These are phyloP conservation scores for Cornus suecica DNA, from an alignment of 148 eudicot species.

Conservation along the genomic window DNA sequence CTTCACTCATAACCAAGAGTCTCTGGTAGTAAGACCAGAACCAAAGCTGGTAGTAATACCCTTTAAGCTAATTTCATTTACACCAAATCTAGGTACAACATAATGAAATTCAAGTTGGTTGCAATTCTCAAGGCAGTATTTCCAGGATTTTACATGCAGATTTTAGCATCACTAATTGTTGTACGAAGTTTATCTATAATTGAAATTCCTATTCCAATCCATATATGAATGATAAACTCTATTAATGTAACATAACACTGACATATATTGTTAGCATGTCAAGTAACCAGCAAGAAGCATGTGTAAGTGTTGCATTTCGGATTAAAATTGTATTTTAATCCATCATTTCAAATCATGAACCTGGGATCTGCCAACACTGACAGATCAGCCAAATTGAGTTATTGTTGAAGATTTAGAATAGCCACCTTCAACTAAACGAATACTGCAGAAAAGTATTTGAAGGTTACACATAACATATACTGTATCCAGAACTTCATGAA, in stretches of 20 bases:
- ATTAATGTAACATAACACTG: not conserved
- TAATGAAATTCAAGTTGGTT: no score
- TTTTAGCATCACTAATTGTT: not conserved
- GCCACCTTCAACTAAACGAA: not conserved
- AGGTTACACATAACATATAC: slow-evolving; percentile 51
- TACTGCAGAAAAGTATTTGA: not conserved
- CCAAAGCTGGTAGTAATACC: no score
- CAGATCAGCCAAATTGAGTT: not conserved
- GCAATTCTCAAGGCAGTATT: no score
- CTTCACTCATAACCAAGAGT: no score
- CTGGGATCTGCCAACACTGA: not conserved
- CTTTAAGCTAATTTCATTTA: no score
- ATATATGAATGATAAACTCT: not conserved
- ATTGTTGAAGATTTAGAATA: not conserved
- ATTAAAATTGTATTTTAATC: not conserved
- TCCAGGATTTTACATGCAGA: not conserved
- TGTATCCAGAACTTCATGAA: slow-evolving; percentile 47
- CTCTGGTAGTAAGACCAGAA: no score
- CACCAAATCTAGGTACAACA: no score
- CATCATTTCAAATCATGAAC: not conserved
- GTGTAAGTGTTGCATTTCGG: not conserved
- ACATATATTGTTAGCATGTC: not conserved
- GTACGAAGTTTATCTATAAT: not conserved
- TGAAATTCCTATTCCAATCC: no score
- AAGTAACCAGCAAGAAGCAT: not conserved